A percentile compares a stretch with the other conserved stretches of the same genome.
phyloP scores from a whole-genome alignment of 305 asterid species.

The Salvia sclarea region DNA sequence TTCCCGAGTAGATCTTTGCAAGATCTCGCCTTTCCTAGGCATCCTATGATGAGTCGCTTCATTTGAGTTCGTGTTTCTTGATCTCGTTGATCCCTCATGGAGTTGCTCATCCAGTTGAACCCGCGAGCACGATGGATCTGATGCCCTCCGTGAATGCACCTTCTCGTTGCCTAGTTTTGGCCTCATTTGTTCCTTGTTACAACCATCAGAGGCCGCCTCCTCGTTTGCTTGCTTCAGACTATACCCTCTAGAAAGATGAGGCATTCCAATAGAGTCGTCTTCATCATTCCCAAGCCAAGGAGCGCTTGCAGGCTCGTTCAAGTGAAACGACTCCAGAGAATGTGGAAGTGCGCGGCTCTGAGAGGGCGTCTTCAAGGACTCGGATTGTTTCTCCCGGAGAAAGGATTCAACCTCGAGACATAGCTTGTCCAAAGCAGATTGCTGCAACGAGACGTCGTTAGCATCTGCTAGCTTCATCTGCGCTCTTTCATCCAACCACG shows the following conservation, averaged over 20 bases:
- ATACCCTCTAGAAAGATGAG: conserved; percentile 32
- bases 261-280: conserved; percentile 41
- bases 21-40: conserved; percentile 27
- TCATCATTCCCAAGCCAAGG: conserved; percentile 54
- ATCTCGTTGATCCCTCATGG: conserved; percentile 9
- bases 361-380: conserved; percentile 28
- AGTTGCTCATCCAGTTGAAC: conserved; percentile 33
- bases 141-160: conserved; percentile 30
- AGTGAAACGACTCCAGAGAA: conserved; percentile 51
- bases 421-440: conserved; percentile 64
- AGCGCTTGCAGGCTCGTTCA: conserved; percentile 60
- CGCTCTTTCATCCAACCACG: conserved; percentile 84
- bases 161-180: conserved; percentile 31
- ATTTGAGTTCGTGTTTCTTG: conserved; percentile 15
- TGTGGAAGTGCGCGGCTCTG: conserved; percentile 32
- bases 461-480: conserved; percentile 63
- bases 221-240: conserved; percentile 33
- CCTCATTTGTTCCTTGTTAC: conserved; percentile 20
- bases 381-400: conserved; percentile 53
- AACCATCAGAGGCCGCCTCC: conserved; percentile 16
- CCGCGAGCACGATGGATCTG: conserved; percentile 25
- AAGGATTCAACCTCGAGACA: conserved; percentile 64
- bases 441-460: conserved; percentile 42
- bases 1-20: conserved; percentile 28
- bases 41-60: conserved; percentile 20